Conservation (phyloP, 2,329 filamentous ascomycete species). For the Fusarium algeriense region DNA sequence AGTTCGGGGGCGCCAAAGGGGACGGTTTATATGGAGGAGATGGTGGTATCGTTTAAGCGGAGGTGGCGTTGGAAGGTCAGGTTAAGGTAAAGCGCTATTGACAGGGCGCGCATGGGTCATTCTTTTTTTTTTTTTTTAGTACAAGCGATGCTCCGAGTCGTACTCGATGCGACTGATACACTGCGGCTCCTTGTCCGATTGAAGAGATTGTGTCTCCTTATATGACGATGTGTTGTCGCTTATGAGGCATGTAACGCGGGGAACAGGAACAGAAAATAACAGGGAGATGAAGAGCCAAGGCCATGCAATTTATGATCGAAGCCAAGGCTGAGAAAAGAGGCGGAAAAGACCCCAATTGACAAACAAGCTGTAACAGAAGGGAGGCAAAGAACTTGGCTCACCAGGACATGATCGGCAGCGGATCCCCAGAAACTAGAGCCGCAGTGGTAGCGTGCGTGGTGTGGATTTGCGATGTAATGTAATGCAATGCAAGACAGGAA, state of each 20-base stretch:
- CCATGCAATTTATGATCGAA: slow-evolving; percentile 24
- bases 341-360: slow-evolving; percentile 17
- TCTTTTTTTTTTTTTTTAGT: not conserved
- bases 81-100: slow-evolving; percentile 42
- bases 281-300: slow-evolving; percentile 16
- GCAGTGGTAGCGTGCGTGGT: slow-evolving; percentile 17
- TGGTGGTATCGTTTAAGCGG: slow-evolving; percentile 43
- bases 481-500: slow-evolving; percentile 9
- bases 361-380: slow-evolving; percentile 23
- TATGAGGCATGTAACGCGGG: slow-evolving; percentile 32
- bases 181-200: slow-evolving; percentile 33
- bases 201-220: slow-evolving; percentile 14
- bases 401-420: slow-evolving; percentile 44
- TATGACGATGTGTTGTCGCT: slow-evolving; percentile 32
- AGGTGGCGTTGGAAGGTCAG: slow-evolving; percentile 44
- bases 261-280: slow-evolving; percentile 4
- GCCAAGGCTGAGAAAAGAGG: slow-evolving; percentile 21
- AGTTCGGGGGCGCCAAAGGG: slow-evolving; percentile 11
- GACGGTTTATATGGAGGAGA: slow-evolving; percentile 33
- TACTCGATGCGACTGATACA: slow-evolving; percentile 12
- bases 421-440: slow-evolving; percentile 35
- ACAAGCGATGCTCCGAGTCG: slow-evolving; percentile 12
- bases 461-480: slow-evolving; percentile 1
- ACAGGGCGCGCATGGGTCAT: slow-evolving; percentile 21
- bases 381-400: slow-evolving; percentile 42